Conservation (phyloP, 202 grass and related monocot genomes). For the Schoenoplectus tabernaemontani region DNA sequence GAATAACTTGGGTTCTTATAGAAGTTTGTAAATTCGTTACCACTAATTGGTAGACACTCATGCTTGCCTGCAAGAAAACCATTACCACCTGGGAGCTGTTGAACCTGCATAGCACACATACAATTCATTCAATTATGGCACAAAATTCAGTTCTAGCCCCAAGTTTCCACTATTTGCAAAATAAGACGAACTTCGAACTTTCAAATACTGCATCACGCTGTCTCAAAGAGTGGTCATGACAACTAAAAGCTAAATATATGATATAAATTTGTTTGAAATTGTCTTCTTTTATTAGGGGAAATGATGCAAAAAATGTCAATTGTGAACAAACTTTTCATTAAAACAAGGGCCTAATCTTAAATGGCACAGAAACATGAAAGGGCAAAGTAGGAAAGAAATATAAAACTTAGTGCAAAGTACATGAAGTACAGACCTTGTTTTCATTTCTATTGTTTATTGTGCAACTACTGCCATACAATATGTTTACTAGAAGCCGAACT, state of each 20-base stretch:
- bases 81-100: conserved; percentile 8
- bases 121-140: too few relatives aligned
- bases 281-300: not conserved
- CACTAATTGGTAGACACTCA: conserved; percentile 29
- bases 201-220: not conserved
- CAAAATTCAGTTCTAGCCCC: too few relatives aligned
- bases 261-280: not conserved
- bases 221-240: not conserved
- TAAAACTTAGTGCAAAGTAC: not conserved
- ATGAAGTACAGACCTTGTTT: conserved; percentile 15
- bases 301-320: not conserved
- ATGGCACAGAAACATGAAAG: conserved; percentile 7
- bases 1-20: not conserved
- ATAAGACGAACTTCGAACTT: too few relatives aligned
- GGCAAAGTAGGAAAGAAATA: not conserved
- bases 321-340: conserved; percentile 15
- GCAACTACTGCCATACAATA: not conserved
- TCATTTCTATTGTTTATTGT: conserved; percentile 14
- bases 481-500: conserved; percentile 37
- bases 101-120: conserved; percentile 16
- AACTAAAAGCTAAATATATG: not conserved
- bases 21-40: conserved; percentile 30
- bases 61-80: conserved; percentile 25
- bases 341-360: not conserved
- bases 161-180: too few relatives aligned